phyloP scores from a whole-genome alignment of 129 eudicot genomes.

The Flaveria linearis region DNA sequence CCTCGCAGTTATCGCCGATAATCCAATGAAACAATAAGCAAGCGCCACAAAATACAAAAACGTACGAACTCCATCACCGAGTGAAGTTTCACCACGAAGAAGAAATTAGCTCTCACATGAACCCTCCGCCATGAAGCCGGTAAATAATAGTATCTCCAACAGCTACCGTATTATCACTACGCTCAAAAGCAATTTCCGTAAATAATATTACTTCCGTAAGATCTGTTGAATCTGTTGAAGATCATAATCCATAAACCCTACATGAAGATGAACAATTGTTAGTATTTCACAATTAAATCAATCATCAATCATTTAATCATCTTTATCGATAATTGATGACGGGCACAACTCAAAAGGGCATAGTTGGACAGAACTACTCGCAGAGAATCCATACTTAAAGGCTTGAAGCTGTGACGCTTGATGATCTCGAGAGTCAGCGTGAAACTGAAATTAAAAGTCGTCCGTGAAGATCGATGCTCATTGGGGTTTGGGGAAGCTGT shows the following conservation, averaged over 20 bases:
- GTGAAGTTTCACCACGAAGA: conserved; percentile 47
- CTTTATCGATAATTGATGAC: not conserved
- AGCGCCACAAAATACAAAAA: conserved; percentile 59
- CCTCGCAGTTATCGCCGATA: conserved; percentile 81
- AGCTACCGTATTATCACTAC: not conserved
- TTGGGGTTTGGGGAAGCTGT: too few relatives aligned
- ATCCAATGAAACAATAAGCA: conserved; percentile 86
- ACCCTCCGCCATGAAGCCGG: conserved; percentile 32
- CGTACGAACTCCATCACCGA: conserved; percentile 60
- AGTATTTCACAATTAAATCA: too few relatives aligned
- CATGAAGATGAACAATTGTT: not conserved
- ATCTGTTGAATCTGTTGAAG: not conserved
- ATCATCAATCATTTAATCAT: not conserved
- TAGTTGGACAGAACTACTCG: too few relatives aligned
- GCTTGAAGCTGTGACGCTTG: too few relatives aligned
- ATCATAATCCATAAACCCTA: not conserved
- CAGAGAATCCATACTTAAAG: too few relatives aligned
- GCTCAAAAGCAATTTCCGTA: conserved; percentile 31
- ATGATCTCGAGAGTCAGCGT: too few relatives aligned
- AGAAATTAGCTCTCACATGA: conserved; percentile 46
- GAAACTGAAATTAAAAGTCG: too few relatives aligned
- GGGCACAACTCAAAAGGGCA: too few relatives aligned
- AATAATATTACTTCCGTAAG: not conserved
- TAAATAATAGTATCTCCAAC: not conserved
- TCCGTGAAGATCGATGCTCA: too few relatives aligned